Evolutionary conservation across 805 yeast genomes (phyloP).

Genomic region (Starmerella riodocensis): DNA sequence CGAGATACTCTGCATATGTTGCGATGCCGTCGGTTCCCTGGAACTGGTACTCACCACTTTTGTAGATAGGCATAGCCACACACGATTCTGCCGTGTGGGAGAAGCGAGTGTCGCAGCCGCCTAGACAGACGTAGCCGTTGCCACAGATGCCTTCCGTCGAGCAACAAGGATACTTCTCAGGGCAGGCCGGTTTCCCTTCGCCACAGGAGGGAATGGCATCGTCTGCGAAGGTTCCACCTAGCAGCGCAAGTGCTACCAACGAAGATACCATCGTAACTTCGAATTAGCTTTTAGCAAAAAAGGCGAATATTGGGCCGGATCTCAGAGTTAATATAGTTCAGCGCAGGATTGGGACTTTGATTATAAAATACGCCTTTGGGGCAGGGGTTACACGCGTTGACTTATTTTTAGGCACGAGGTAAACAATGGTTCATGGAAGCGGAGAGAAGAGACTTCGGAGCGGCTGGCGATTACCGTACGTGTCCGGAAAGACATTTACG

Average conservation of each 20-base stretch:
- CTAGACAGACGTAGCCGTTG: conserved; percentile 62
- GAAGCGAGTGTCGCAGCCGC: conserved; percentile 72
- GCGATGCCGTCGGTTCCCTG: conserved; percentile 27
- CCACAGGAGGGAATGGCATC: conserved; percentile 19
- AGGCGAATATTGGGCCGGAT: no score
- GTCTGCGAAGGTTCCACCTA: conserved; percentile 10
- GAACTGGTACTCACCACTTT: conserved; percentile 23
- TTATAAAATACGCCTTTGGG: no score
- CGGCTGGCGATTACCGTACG: no score
- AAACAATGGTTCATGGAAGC: no score
- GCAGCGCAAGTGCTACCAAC: conserved; percentile 3
- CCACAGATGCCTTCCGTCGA: conserved; percentile 71
- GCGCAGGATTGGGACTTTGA: no score
- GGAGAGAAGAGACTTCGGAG: no score
- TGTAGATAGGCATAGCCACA: conserved; percentile 64
- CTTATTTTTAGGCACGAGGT: no score
- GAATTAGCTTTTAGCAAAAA: no score
- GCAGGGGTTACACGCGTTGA: no score
- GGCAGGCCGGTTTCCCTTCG: conserved; percentile 38
- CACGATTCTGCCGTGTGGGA: conserved; percentile 59
- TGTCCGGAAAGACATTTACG: no score
- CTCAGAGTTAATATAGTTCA: no score
- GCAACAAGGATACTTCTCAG: conserved; percentile 74
- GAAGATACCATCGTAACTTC: no score
- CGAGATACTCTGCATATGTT: conserved; percentile 39